Evolutionary conservation across 805 yeast genomes (phyloP).

Genomic region (Starmerella apis): DNA sequence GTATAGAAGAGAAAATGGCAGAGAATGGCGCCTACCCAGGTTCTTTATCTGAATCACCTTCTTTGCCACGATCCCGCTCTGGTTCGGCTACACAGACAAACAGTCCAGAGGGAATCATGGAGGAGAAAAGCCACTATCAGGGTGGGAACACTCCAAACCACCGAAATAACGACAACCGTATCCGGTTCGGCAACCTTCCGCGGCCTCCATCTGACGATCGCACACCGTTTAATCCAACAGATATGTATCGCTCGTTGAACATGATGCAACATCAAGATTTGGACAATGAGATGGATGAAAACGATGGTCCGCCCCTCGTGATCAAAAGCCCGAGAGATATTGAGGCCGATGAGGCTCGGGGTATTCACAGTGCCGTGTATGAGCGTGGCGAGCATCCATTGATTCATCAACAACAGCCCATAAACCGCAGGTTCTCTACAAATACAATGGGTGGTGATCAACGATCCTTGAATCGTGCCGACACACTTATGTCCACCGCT

Average conservation of each 20-base stretch:
- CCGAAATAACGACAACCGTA: constrained; percentile 24
- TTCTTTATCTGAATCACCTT: background rate
- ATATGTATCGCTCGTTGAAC: constrained; percentile 72
- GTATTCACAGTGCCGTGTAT: constrained; percentile 22
- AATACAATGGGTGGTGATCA: background rate
- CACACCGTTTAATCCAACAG: constrained; percentile 50
- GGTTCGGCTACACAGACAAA: background rate
- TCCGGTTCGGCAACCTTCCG: constrained; percentile 52
- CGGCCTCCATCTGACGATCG: constrained; percentile 29
- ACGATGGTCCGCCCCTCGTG: constrained; percentile 68
- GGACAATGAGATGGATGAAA: constrained; percentile 32
- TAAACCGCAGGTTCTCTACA: constrained; percentile 10
- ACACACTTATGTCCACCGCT: constrained; percentile 15
- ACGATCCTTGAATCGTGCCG: constrained; percentile 10
- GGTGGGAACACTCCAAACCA: background rate
- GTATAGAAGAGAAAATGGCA: background rate
- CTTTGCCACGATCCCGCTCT: background rate
- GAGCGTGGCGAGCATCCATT: constrained; percentile 4
- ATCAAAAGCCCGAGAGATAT: constrained; percentile 71
- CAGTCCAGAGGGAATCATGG: constrained; percentile 2
- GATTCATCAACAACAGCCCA: background rate
- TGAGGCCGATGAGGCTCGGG: constrained; percentile 32
- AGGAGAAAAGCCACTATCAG: background rate
- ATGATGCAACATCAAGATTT: constrained; percentile 45
- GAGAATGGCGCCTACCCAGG: background rate